Conservation (phyloP, 1,284 basidiomycete genomes). For the Phellopilus nigrolimitatus region DNA sequence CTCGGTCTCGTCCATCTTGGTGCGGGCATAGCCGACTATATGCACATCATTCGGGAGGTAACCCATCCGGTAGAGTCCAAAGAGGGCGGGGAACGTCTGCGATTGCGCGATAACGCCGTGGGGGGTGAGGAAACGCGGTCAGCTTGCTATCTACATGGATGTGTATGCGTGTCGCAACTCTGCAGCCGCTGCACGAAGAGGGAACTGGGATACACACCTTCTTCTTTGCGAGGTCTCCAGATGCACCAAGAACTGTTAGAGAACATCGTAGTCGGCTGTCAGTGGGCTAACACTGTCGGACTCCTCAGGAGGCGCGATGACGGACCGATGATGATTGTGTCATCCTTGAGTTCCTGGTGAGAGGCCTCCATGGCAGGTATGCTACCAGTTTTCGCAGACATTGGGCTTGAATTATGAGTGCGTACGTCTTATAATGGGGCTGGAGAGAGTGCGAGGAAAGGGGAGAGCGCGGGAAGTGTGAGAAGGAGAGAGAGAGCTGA, state of each 20-base stretch:
- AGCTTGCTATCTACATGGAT: constrained; percentile 4
- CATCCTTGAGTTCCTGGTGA: constrained; percentile 72
- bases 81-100: constrained; percentile 91
- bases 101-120: neutral
- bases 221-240: constrained; percentile 98
- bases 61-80: constrained; percentile 77
- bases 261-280: constrained; percentile 6
- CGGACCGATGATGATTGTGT: constrained; percentile 84
- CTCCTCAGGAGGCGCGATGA: constrained; percentile 23
- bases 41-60: constrained; percentile 80
- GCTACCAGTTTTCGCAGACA: constrained; percentile 46
- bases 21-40: constrained; percentile 93
- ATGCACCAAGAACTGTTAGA: constrained; percentile 84
- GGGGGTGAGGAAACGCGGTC: neutral
- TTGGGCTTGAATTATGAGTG: neutral
- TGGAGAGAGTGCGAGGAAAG: neutral
- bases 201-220: constrained; percentile 71
- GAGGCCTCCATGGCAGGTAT: constrained; percentile 84
- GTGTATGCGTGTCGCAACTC: neutral
- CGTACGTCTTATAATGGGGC: constrained; percentile 2
- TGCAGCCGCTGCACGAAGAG: too few relatives aligned
- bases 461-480: constrained; percentile 10
- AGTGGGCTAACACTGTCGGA: constrained; percentile 10
- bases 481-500: constrained; percentile 1
- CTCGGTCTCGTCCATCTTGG: constrained; percentile 87